Evolutionary conservation across 768 basidiomycete species (phyloP), one percentile per base, ranked within the genome.

Genomic region (Floccularia luteovirens): DNA sequence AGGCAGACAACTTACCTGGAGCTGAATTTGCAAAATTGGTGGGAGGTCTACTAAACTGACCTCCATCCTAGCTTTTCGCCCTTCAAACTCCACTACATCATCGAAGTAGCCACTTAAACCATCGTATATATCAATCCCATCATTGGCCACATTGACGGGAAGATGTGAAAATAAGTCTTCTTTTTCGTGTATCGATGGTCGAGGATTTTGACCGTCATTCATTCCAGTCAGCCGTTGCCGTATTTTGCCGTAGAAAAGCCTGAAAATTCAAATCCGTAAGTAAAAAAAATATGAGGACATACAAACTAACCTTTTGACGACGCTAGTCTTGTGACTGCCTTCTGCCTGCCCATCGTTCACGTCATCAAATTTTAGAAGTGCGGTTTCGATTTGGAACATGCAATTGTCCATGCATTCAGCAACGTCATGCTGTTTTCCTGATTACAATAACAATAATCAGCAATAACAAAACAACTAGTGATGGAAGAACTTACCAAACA

Each of bases 321-420:
- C 71, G 45, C 90, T 90, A 0, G 72, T 74, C 52, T 77, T 79
- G 40, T 79, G 77, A 27, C 70, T 69, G 45, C 66, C 69, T 16
- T 63, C 57, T 7, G 56, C 67, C 25, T 61, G 62, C 30, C 62
- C 51, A 6, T 68, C 75, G 42, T 57, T 59, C 36, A 68, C 51
- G 3, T 62, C 70, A 37, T 76, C 76, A 44, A 91, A 85, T 51
- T 86, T 86, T 27, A 90, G 67, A 34, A 90, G 58, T 1, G 91
- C 92, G 3, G 90, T 85, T 60, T 99, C 96, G 37, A 98, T 91
- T 60, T 98, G 96, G 64, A 96, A 96, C 72, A 99, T 86, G 66
- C 93, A 93, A 52, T 98, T 98, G 61, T 98, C 94, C 85, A 98
- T 90, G 62, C 94, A 97, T 61, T 99, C 96, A 0, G 94, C 84